Conservation (phyloP, 2,329 filamentous ascomycete species). For the Camillea tinctor region DNA sequence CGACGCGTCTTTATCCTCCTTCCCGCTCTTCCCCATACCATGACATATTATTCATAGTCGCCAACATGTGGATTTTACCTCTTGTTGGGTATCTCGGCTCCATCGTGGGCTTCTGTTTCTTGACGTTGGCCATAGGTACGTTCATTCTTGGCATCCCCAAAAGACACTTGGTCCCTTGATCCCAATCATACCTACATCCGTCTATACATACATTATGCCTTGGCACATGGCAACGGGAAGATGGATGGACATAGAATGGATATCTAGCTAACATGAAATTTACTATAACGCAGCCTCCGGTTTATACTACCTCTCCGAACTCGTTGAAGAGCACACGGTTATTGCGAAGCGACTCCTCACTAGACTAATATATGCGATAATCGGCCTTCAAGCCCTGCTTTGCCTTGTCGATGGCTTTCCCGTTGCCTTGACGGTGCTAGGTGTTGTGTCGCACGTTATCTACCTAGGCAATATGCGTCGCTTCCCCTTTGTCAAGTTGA, state of each 20-base stretch:
- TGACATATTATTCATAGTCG: slow-evolving; percentile 15
- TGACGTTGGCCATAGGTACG: slow-evolving; percentile 88
- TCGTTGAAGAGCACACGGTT: slow-evolving; percentile 97
- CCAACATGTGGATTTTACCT: slow-evolving; percentile 90
- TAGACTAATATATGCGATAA: slow-evolving; percentile 79
- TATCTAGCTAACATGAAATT: slow-evolving; percentile 16
- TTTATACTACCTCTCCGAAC: slow-evolving; percentile 95
- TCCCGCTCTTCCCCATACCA: slow-evolving; percentile 11
- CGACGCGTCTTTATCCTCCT: not conserved
- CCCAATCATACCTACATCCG: too few species aligned
- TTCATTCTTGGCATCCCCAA: slow-evolving; percentile 6
- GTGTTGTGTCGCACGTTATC: slow-evolving; percentile 76
- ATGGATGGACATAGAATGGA: slow-evolving; percentile 1
- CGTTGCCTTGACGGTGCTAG: slow-evolving; percentile 68
- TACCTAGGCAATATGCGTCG: slow-evolving; percentile 83
- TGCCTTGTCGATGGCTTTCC: slow-evolving; percentile 85
- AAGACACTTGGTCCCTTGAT: not conserved
- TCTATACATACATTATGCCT: not conserved
- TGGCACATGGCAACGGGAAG: not conserved
- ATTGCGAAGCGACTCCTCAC: slow-evolving; percentile 83
- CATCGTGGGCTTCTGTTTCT: slow-evolving; percentile 84
- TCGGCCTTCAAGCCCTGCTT: slow-evolving; percentile 71
- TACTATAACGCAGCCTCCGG: slow-evolving; percentile 69
- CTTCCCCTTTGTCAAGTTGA: slow-evolving; percentile 77
- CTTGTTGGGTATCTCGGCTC: slow-evolving; percentile 87